These are phyloP conservation scores for Apiospora saccharicola DNA, from an alignment of 2,329 filamentous ascomycete genomes.

Conservation along the genomic window DNA sequence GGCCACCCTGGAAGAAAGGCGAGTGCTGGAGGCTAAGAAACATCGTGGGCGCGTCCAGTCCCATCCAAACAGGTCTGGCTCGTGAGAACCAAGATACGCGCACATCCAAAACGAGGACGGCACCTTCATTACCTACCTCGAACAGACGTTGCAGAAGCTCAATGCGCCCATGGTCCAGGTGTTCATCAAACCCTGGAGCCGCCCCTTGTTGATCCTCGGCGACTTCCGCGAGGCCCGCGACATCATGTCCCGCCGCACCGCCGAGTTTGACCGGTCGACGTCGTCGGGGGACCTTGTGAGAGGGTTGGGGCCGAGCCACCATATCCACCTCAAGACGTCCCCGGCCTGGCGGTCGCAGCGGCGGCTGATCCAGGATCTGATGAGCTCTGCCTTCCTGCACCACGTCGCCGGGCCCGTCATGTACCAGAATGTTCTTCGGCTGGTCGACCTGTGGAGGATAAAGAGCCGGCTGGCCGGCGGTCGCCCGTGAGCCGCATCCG, in stretches of 20 bases:
- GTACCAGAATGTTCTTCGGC: no score
- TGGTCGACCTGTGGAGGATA: constrained; percentile 23
- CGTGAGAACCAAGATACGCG: background rate
- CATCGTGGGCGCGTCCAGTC: no score
- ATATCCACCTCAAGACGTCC: background rate
- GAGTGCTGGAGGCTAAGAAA: no score
- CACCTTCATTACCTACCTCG: background rate
- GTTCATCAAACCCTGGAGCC: constrained; percentile 28
- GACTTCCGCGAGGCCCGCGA: constrained; percentile 31
- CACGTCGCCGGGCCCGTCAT: no score
- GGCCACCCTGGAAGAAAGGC: no score
- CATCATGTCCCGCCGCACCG: constrained; percentile 26
- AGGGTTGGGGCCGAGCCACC: background rate
- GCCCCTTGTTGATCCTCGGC: constrained; percentile 27
- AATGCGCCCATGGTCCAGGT: constrained; percentile 27
- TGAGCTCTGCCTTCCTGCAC: background rate
- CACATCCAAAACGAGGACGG: constrained; percentile 27
- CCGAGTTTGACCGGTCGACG: constrained; percentile 26
- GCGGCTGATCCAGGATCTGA: background rate
- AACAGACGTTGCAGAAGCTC: background rate
- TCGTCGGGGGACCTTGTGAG: background rate
- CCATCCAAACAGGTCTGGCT: no score
- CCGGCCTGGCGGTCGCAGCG: background rate
- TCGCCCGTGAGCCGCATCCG: background rate
- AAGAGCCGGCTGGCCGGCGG: constrained; percentile 4